Evolutionary conservation across 495 filamentous ascomycete genomes (phyloP).

Genomic region (Aspergillus bertholletiae): DNA sequence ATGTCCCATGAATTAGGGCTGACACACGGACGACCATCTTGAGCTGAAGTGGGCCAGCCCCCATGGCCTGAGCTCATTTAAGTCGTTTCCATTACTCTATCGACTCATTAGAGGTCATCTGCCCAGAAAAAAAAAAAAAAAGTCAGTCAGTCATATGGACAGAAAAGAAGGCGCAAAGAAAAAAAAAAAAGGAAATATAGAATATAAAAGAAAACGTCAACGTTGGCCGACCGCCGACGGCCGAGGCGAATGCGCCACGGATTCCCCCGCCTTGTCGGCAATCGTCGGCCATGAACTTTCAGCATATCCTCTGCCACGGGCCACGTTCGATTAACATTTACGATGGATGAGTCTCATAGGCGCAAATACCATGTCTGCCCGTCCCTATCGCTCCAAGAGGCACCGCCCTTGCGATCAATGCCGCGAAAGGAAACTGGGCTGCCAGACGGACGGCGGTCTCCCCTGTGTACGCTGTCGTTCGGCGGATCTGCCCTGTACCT

Average conservation of each 20-base stretch:
- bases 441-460: conserved; percentile 24
- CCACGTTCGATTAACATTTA: background rate
- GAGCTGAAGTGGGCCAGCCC: too few species aligned
- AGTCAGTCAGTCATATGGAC: too few species aligned
- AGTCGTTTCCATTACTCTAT: too few species aligned
- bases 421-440: conserved; percentile 34
- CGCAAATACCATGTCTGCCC: conserved; percentile 11
- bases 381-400: conserved; percentile 37
- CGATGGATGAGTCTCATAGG: background rate
- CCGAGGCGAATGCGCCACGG: background rate
- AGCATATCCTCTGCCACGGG: background rate
- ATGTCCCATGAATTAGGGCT: too few species aligned
- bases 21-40: too few species aligned
- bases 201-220: too few species aligned
- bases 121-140: too few species aligned
- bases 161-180: too few species aligned
- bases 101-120: too few species aligned
- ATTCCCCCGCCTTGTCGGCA: background rate
- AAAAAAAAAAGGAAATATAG: too few species aligned
- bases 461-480: conserved; percentile 30
- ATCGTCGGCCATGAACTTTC: background rate
- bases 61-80: too few species aligned
- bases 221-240: background rate
- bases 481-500: conserved; percentile 25
- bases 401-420: conserved; percentile 38